Evolutionary conservation across 345 rosid species (phyloP).

Genomic region (Reutealis trisperma): DNA sequence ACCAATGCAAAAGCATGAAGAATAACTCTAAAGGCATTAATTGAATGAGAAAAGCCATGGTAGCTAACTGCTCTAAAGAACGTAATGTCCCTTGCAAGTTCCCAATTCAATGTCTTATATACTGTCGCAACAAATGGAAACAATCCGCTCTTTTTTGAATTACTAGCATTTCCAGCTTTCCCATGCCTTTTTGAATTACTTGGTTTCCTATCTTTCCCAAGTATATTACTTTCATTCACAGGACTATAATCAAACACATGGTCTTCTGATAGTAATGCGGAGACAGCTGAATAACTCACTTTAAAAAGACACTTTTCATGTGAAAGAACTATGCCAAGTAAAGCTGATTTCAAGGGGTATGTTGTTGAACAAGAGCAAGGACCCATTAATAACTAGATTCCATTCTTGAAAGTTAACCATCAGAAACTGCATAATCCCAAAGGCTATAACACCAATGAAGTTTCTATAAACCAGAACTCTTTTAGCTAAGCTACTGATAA

Average conservation of each 20-base stretch:
- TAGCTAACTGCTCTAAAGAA: conserved; percentile 29
- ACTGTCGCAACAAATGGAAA: conserved; percentile 37
- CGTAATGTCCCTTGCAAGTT: conserved; percentile 24
- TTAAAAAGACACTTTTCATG: conserved; percentile 14
- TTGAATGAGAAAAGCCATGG: conserved; percentile 36
- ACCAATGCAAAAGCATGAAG: conserved; percentile 40
- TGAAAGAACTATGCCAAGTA: conserved; percentile 8
- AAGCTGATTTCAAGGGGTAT: conserved; percentile 17
- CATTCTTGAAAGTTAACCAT: background rate
- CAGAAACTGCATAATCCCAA: conserved; percentile 12
- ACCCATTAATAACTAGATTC: conserved; percentile 30
- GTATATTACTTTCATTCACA: background rate
- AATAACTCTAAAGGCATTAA: conserved; percentile 32
- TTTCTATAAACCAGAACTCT: background rate
- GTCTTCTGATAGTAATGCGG: conserved; percentile 40
- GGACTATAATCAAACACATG: conserved; percentile 27
- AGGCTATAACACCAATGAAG: background rate
- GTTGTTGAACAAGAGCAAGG: conserved; percentile 16
- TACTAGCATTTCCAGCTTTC: conserved; percentile 7
- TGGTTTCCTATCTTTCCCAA: conserved; percentile 9
- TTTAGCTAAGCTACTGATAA: background rate
- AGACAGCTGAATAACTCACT: conserved; percentile 24
- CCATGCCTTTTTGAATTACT: conserved; percentile 1
- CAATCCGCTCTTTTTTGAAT: conserved; percentile 14
- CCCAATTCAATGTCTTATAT: conserved; percentile 54